These are phyloP conservation scores for Cicer chorassanicum DNA, from an alignment of 306 rosid species.

Conservation along the genomic window DNA sequence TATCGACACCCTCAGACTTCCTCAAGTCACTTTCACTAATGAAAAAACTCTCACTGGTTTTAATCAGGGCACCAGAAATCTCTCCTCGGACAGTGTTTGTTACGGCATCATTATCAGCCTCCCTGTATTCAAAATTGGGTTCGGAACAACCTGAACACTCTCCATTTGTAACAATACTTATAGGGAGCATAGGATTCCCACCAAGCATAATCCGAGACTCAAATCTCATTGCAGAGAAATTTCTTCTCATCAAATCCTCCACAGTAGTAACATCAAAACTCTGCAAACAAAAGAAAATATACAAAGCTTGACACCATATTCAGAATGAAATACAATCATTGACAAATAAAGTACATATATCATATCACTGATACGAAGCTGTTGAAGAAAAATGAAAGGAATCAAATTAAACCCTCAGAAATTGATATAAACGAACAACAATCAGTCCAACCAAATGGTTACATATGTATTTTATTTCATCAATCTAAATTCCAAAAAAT, in stretches of 20 bases:
- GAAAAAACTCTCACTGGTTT: constrained; percentile 5
- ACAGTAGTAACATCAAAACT: constrained; percentile 14
- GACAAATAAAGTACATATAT: constrained; percentile 18
- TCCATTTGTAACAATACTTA: constrained; percentile 38
- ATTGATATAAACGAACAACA: neutral
- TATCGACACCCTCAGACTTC: constrained; percentile 32
- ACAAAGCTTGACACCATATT: neutral
- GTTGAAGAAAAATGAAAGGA: constrained; percentile 1
- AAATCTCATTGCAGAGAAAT: constrained; percentile 32
- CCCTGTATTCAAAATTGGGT: constrained; percentile 37
- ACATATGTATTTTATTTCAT: neutral
- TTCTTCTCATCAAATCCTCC: constrained; percentile 30
- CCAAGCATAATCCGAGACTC: constrained; percentile 33
- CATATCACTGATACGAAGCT: neutral
- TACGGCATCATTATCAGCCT: constrained; percentile 44
- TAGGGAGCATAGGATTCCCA: constrained; percentile 42
- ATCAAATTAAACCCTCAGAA: constrained; percentile 1
- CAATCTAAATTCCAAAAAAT: neutral
- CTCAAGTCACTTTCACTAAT: constrained; percentile 26
- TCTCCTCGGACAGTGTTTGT: constrained; percentile 35
- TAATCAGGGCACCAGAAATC: constrained; percentile 21
- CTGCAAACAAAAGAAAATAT: constrained; percentile 34
- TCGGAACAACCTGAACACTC: constrained; percentile 36
- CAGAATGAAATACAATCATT: constrained; percentile 11
- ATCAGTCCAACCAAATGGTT: constrained; percentile 1